Evolutionary conservation across 371 early-diverging fungal species (phyloP).

Genomic region (Mortierella sp.): DNA sequence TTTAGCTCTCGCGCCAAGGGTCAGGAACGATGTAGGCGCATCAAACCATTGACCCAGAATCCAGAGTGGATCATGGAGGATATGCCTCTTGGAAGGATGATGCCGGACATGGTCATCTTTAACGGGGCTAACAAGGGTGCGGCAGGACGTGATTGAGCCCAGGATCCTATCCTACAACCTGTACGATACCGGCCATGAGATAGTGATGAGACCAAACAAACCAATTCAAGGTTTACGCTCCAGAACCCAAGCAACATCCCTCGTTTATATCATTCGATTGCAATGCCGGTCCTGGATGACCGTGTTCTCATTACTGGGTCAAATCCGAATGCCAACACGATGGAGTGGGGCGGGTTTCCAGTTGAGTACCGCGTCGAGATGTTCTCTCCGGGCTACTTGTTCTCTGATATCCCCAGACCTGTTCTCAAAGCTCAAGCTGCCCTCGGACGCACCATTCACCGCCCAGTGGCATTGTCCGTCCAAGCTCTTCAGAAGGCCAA

Average conservation of each 20-base stretch:
- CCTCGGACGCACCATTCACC: constrained; percentile 21
- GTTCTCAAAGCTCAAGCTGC: constrained; percentile 33
- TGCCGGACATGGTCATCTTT: constrained; percentile 58
- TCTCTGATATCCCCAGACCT: constrained; percentile 46
- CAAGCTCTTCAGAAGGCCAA: constrained; percentile 21
- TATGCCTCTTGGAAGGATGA: constrained; percentile 59
- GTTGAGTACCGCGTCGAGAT: constrained; percentile 61
- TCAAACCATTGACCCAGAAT: constrained; percentile 29
- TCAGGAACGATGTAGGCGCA: constrained; percentile 53
- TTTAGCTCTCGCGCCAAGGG: constrained; percentile 26
- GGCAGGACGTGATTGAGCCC: constrained; percentile 57
- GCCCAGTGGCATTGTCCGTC: constrained; percentile 21
- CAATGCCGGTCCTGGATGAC: constrained; percentile 60
- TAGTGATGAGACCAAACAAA: not conserved
- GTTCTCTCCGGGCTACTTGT: constrained; percentile 60
- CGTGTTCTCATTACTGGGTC: constrained; percentile 62
- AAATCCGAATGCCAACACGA: constrained; percentile 54
- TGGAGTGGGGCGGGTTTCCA: constrained; percentile 35
- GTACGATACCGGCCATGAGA: constrained; percentile 57
- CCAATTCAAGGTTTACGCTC: constrained; percentile 47
- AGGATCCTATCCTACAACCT: constrained; percentile 54
- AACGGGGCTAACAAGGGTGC: constrained; percentile 60
- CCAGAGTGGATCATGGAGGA: constrained; percentile 56
- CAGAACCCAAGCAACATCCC: constrained; percentile 54
- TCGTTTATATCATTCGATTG: constrained; percentile 61